These are phyloP conservation scores for Pythium scleroteichum DNA, from an alignment of 352 stramenopile genomes.

Conservation along the genomic window DNA sequence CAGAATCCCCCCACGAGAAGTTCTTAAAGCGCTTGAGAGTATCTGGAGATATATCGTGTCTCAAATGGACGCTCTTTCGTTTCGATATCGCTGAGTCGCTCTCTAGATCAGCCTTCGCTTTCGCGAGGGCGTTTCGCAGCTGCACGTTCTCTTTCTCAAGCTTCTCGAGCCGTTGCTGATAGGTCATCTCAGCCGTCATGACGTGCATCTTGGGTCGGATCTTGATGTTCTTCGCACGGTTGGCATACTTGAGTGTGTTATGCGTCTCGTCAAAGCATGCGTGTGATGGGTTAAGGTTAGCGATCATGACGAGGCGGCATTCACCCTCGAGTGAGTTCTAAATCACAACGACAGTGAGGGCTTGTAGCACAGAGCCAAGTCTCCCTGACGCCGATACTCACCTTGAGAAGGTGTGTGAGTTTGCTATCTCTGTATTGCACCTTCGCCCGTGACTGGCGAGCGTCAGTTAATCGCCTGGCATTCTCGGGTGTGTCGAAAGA, in stretches of 20 bases:
- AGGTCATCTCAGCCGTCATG: constrained; percentile 70
- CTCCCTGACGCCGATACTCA: no score
- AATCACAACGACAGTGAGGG: no score
- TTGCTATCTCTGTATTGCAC: constrained; percentile 89
- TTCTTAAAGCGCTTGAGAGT: constrained; percentile 49
- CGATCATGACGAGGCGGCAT: constrained; percentile 90
- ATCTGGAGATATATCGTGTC: constrained; percentile 35
- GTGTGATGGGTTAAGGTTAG: constrained; percentile 79
- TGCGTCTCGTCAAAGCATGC: constrained; percentile 87
- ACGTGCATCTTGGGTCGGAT: constrained; percentile 85
- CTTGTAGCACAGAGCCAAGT: no score
- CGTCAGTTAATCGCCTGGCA: constrained; percentile 13
- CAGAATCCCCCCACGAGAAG: constrained; percentile 28
- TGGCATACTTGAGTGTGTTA: constrained; percentile 90
- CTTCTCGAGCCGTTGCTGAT: constrained; percentile 57
- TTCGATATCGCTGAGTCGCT: constrained; percentile 27
- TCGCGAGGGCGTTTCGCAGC: constrained; percentile 36
- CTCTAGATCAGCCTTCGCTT: constrained; percentile 35
- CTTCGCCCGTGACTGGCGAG: constrained; percentile 32
- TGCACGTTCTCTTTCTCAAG: constrained; percentile 56
- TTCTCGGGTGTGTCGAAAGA: constrained; percentile 43
- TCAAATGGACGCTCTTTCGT: constrained; percentile 40
- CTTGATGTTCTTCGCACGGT: constrained; percentile 91
- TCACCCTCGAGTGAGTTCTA: constrained; percentile 87
- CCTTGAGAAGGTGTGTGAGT: constrained; percentile 85